Evolutionary conservation across 2,329 filamentous ascomycete species (phyloP).

Genomic region (Penicillium thymicola): DNA sequence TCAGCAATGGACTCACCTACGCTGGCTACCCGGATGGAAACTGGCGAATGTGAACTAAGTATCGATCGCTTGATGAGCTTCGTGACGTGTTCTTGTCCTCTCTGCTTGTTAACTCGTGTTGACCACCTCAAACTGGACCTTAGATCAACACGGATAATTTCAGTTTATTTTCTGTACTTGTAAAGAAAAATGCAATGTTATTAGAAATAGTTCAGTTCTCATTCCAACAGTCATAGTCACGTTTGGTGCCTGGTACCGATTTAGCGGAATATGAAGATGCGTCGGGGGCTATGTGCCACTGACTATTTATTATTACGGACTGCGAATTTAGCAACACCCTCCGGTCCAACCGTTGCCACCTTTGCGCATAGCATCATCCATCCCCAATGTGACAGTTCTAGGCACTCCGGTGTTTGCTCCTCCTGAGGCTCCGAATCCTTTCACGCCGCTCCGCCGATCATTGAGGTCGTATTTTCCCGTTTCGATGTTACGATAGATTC

Average conservation of each 20-base stretch:
- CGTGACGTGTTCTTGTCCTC: background rate
- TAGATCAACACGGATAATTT: background rate
- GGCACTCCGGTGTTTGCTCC: constrained; percentile 35
- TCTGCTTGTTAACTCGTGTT: background rate
- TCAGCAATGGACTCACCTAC: constrained; percentile 83
- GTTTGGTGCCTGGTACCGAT: background rate
- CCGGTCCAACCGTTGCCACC: constrained; percentile 36
- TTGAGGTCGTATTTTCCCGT: constrained; percentile 92
- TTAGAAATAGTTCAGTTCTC: background rate
- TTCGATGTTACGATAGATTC: constrained; percentile 96
- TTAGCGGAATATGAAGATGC: background rate
- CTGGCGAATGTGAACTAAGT: constrained; percentile 69
- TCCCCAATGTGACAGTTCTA: constrained; percentile 44
- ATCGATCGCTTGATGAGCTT: background rate
- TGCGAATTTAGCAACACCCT: constrained; percentile 37
- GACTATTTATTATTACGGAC: background rate
- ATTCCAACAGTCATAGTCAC: background rate
- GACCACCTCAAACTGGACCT: background rate
- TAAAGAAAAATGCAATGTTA: background rate
- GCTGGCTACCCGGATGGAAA: constrained; percentile 87
- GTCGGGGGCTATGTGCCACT: background rate
- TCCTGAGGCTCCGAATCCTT: constrained; percentile 53
- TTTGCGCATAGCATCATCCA: constrained; percentile 48
- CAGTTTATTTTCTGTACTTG: background rate
- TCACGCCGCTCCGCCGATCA: constrained; percentile 87